Base-by-base conservation (phyloP, 2,329 filamentous ascomycete species). In the Aspergillus intermedius region DNA sequence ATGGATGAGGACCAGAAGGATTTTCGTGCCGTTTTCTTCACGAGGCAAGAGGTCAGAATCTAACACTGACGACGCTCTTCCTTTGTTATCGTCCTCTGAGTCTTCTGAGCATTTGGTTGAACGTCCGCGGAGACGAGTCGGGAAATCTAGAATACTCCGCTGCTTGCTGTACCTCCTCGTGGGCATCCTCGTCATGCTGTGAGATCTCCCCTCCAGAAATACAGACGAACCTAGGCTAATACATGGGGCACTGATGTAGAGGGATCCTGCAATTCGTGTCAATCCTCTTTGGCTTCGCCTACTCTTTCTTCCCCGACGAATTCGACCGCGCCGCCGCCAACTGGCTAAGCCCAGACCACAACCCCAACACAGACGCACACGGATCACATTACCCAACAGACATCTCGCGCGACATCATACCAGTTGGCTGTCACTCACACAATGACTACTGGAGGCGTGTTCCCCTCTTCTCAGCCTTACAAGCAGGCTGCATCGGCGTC, bases 371-470 rank as follows among this genome's bases (percentile, higher is more conserved):
- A 39, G 64, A 66, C 5, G 61, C 69, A 48, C 70, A 72, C 22
- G 59, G 69, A 6, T 53, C 48, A 9, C 64, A 60, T 49, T 74
- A 69, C 70, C 71, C 76, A 0, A 71, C 75, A 1, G 75, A 78
- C 56, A 67, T 75, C 52, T 78, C 76, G 3, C 71, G 69, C 19
- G 74, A 76, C 49, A 71, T 79, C 28, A 60, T 64, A 1, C 76
- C 78, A 0, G 71, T 77, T 10, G 68, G 66, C 28, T 80, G 77
- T 50, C 78, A 81, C 55, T 80, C 77, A 3, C 78, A 81, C 56
- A 81, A 81, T 56, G 78, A 81, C 60, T 81, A 81, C 61, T 80
- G 77, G 77, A 75, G 77, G 7, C 68, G 66, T 2, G 68, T 78
- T 0, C 78, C 78, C 1, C 68, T 81, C 0, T 79, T 73, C 57